Base-by-base conservation (phyloP, 306 rosid species). In the Quercus alba region DNA sequence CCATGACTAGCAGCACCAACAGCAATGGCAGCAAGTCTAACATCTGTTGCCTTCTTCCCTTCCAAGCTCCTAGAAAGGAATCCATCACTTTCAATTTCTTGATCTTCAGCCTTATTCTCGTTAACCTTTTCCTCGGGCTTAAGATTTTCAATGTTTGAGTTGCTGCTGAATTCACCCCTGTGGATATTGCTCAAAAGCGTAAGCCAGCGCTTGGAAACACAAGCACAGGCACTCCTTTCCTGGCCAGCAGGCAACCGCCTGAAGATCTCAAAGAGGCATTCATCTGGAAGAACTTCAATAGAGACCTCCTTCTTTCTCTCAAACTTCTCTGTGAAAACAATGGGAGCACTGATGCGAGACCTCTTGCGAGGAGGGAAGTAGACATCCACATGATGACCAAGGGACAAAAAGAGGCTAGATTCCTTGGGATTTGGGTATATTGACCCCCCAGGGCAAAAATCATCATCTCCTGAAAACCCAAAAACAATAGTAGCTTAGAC, bases 191-290 rank as follows among this genome's bases (percentile, higher is more conserved):
- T 91, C 70, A 90, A 78, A 86, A 93, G 94, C 81, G 70, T 82
- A 90, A 96, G 99, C 99, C 98, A 96, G 59, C 85, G 92, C 85
- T 88, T 96, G 62, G 99, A 93, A 82, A 96, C 98, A 44, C 87
- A 77, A 57, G 99, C 89, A 33, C 97, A 89, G 4, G 87, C 54
- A 67, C 92, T 88, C 87, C 91, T 92, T 74, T 88, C 99, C 85
- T 87, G 88, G 30, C 92, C 96, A 12, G 83, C 90, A 31, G 97
- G 89, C 87, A 96, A 88, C 84, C 98, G 87, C 77, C 95, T 91
- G 76, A 96, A 90, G 85, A 96, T 90, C 88, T 96, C 99, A 59
- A 96, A 90, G 63, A 96, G 91, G 83, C 99, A 96, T 33, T 93
- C 99, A 75, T 96, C 98, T 0, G 98, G 99, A 71, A 96, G 81